Base-by-base conservation (phyloP, 768 basidiomycete species). In the Serendipita vermifera region DNA sequence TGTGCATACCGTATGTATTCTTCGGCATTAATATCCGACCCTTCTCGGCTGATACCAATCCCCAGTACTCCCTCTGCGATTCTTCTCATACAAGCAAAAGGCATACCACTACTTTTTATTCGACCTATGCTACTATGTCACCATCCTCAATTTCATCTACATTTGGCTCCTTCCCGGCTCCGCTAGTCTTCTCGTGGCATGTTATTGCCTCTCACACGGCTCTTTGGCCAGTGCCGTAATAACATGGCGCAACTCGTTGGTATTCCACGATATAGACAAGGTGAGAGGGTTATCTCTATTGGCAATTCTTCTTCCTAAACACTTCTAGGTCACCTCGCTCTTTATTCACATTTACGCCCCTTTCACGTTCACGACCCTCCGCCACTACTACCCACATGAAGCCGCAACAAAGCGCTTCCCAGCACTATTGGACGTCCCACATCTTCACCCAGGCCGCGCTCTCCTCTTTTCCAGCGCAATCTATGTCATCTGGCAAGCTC, bases 201-300 rank as follows among this genome's bases (percentile, higher is more conserved):
- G 89, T 64, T 98, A 96, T 64, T 87, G 88, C 61, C 77, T 98
- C 24, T 87, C 90, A 0, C 84, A 96, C 65, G 96, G 92, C 0
- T 79, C 87, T 0, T 77, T 96, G 31, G 93, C 89, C 0, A 89
- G 87, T 54, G 93, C 94, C 0, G 92, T 98, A 48, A 88, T 97
- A 62, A 97, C 94, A 7, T 99, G 96, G 96, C 78, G 96, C 59
- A 99, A 99, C 65, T 93, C 89, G 61, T 80, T 99, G 22, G 96
- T 99, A 2, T 99, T 99, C 72, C 96, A 99, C 64, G 92, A 94
- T 64, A 77, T 81, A 56, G 96, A 99, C 68, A 98, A 98, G 69
- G n/a, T n/a, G n/a, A n/a, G n/a, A n/a, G n/a, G n/a, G n/a, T n/a
- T n/a, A n/a, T n/a, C n/a, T n/a, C n/a, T n/a, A n/a, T n/a, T n/a